Evolutionary conservation across 768 basidiomycete species (phyloP).

Genomic region (Collybiopsis luxurians): DNA sequence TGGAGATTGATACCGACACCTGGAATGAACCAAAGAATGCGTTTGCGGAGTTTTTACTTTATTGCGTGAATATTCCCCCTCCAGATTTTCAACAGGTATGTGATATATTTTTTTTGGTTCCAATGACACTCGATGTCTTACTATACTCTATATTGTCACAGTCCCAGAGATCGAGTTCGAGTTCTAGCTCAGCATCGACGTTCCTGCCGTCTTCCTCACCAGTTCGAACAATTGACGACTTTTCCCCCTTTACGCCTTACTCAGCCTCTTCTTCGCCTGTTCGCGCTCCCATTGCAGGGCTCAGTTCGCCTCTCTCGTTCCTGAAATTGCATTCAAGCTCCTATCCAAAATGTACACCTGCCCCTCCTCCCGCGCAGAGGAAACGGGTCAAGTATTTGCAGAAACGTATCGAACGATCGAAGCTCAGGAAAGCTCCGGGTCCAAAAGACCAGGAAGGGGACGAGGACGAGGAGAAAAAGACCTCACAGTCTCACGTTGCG

Average conservation of each 20-base stretch:
- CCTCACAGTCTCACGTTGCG: neutral
- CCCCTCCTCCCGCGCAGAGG: conserved; percentile 35
- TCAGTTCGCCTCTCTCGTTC: conserved; percentile 7
- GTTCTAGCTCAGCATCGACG: neutral
- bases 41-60: conserved; percentile 27
- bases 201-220: neutral
- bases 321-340: conserved; percentile 15
- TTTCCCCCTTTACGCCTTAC: neutral
- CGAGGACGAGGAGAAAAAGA: too few relatives aligned
- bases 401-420: conserved; percentile 22
- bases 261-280: conserved; percentile 1
- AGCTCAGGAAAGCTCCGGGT: neutral
- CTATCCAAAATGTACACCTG: conserved; percentile 36
- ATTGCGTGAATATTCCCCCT: conserved; percentile 9
- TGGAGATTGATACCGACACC: conserved; percentile 17
- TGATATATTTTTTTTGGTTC: neutral
- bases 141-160: neutral
- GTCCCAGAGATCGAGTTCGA: neutral
- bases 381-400: conserved; percentile 29
- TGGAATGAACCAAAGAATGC: conserved; percentile 30
- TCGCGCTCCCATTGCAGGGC: conserved; percentile 10
- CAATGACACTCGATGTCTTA: neutral
- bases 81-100: conserved; percentile 15
- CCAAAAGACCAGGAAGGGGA: neutral
- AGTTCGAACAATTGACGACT: neutral